Percentiles rank a stretch among this genome's conserved stretches.
Evolutionary conservation across 2,329 filamentous ascomycete genomes (phyloP).

Genomic region (Colletotrichum euphorbiae): DNA sequence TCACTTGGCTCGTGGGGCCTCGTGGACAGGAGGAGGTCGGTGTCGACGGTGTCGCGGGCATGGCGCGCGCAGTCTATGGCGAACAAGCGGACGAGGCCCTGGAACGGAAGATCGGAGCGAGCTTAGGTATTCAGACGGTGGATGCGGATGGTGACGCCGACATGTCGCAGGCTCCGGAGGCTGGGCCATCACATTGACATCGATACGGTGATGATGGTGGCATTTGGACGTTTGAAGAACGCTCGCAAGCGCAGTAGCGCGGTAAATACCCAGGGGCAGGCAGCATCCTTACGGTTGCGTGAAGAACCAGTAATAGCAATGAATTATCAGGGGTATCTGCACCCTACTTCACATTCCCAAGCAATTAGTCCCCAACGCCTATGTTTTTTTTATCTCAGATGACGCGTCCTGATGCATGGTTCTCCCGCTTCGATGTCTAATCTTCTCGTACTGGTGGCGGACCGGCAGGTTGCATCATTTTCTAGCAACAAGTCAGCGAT

Average conservation of each 20-base stretch:
- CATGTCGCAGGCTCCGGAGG: conserved; percentile 30
- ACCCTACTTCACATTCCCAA: conserved; percentile 20
- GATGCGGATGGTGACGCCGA: conserved; percentile 42
- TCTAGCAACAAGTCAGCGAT: conserved; percentile 53
- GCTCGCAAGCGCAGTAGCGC: not conserved
- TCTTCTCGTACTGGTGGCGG: conserved; percentile 69
- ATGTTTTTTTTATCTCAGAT: not conserved
- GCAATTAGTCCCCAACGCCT: conserved; percentile 31
- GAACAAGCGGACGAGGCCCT: conserved; percentile 62
- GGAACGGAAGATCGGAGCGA: conserved; percentile 70
- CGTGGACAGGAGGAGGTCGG: conserved; percentile 89
- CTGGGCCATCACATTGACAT: conserved; percentile 37
- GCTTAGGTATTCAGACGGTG: conserved; percentile 63
- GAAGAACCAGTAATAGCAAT: conserved; percentile 47
- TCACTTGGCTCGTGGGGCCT: conserved; percentile 87
- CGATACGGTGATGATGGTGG: not conserved
- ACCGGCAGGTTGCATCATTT: conserved; percentile 74
- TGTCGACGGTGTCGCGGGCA: conserved; percentile 76
- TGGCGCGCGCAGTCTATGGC: conserved; percentile 73
- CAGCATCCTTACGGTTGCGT: conserved; percentile 12
- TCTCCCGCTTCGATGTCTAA: not conserved
- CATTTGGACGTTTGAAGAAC: conserved; percentile 17
- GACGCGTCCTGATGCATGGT: not conserved
- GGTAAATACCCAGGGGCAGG: conserved; percentile 22
- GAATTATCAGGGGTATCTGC: conserved; percentile 58